These are phyloP conservation scores for Verticillium longisporum DNA, from an alignment of 2,329 filamentous ascomycete genomes.

Conservation along the genomic window DNA sequence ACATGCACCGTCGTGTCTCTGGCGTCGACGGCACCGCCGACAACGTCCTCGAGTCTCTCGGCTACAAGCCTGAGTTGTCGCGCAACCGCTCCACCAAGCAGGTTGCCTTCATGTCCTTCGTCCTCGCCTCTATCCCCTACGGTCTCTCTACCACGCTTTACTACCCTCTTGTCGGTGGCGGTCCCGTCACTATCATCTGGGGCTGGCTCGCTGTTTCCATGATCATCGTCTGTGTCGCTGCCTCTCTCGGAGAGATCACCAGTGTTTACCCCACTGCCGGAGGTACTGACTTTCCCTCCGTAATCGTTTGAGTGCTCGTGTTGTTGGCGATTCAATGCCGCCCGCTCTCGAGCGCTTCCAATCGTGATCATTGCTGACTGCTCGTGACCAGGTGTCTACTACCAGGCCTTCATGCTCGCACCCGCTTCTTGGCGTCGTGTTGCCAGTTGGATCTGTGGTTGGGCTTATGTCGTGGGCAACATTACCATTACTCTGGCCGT, in stretches of 20 bases:
- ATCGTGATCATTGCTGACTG: not conserved
- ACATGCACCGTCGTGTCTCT: slow-evolving; percentile 3
- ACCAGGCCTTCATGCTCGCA: slow-evolving; percentile 70
- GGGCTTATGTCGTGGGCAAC: slow-evolving; percentile 72
- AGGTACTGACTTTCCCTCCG: slow-evolving; percentile 29
- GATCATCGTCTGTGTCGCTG: slow-evolving; percentile 65
- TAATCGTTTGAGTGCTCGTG: not conserved
- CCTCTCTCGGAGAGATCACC: slow-evolving; percentile 67
- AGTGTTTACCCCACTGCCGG: slow-evolving; percentile 71
- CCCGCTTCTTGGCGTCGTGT: slow-evolving; percentile 53
- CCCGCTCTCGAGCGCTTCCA: not conserved
- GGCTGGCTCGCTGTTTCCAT: slow-evolving; percentile 63
- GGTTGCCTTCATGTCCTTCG: slow-evolving; percentile 71
- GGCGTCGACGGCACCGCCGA: slow-evolving; percentile 42
- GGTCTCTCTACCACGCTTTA: slow-evolving; percentile 63
- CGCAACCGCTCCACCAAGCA: slow-evolving; percentile 61
- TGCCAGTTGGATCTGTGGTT: slow-evolving; percentile 66
- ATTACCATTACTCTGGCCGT: slow-evolving; percentile 79
- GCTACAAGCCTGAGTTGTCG: slow-evolving; percentile 59
- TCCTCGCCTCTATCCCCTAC: slow-evolving; percentile 68
- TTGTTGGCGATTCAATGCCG: not conserved
- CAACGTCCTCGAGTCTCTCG: slow-evolving; percentile 55
- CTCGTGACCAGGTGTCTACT: slow-evolving; percentile 52
- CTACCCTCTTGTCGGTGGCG: slow-evolving; percentile 61
- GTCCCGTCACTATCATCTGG: slow-evolving; percentile 65